phyloP scores from a whole-genome alignment of 306 rosid species.

The Senna tora region DNA sequence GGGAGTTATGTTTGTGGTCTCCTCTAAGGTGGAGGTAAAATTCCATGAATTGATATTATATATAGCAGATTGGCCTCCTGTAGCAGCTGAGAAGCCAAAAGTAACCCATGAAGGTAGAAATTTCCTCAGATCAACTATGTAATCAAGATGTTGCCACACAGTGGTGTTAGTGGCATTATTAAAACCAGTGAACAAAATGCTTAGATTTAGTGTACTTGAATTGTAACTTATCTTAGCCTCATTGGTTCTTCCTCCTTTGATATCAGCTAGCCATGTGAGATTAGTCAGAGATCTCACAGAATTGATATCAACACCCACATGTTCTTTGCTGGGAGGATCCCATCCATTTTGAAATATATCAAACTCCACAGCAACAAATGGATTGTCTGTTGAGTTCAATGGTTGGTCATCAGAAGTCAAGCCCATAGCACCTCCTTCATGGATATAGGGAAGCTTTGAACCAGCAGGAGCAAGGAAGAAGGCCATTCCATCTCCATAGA shows the following conservation, averaged over 20 bases:
- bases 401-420: too few species aligned
- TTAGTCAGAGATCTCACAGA: constrained; percentile 42
- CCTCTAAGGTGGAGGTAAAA: constrained; percentile 36
- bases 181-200: constrained; percentile 39
- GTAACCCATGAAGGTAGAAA: constrained; percentile 46
- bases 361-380: constrained; percentile 59
- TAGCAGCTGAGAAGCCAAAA: constrained; percentile 49
- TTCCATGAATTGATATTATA: constrained; percentile 31
- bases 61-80: constrained; percentile 6
- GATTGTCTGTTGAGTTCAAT: constrained; percentile 16
- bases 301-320: constrained; percentile 51
- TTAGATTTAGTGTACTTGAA: constrained; percentile 40
- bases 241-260: constrained; percentile 30
- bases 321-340: constrained; percentile 39
- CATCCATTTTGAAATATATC: constrained; percentile 9
- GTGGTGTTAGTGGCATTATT: background rate
- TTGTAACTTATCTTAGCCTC: constrained; percentile 46
- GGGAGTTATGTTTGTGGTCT: background rate
- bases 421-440: too few species aligned
- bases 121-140: constrained; percentile 41
- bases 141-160: constrained; percentile 16
- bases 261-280: constrained; percentile 34
- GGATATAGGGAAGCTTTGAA: too few species aligned
- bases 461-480: too few species aligned
- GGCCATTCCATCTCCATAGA: too few species aligned